phyloP scores from a whole-genome alignment of 1,284 basidiomycete genomes.

The Apiotrichum gamsii region DNA sequence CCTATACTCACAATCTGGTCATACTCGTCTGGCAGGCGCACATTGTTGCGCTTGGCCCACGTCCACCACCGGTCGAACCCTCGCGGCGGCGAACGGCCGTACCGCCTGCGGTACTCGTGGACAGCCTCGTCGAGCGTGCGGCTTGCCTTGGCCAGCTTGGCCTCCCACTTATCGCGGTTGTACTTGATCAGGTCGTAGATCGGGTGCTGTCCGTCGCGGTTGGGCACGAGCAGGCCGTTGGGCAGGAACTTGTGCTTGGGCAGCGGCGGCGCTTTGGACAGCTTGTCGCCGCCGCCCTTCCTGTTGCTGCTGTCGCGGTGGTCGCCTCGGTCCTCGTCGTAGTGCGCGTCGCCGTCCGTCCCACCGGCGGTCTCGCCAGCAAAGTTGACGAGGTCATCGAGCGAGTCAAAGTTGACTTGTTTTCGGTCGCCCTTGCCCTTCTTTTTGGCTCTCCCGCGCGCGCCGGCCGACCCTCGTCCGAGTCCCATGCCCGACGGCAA shows the following conservation, averaged over 20 bases:
- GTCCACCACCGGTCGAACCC: slow-evolving; percentile 44
- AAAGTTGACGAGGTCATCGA: too few species aligned
- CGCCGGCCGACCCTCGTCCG: too few species aligned
- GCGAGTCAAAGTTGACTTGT: too few species aligned
- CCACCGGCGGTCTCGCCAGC: too few species aligned
- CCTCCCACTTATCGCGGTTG: slow-evolving; percentile 43
- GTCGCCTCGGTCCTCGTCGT: too few species aligned
- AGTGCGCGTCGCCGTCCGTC: too few species aligned
- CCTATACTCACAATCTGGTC: slow-evolving; percentile 41
- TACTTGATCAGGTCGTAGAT: slow-evolving; percentile 45
- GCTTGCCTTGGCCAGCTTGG: slow-evolving; percentile 44
- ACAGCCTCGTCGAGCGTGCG: slow-evolving; percentile 46
- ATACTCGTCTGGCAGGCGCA: slow-evolving; percentile 44
- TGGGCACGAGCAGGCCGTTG: slow-evolving; percentile 37
- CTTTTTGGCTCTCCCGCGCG: too few species aligned
- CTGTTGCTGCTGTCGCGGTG: too few species aligned
- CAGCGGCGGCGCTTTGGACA: too few species aligned
- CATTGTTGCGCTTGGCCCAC: slow-evolving; percentile 31
- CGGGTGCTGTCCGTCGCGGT: slow-evolving; percentile 40
- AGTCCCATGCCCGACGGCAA: too few species aligned
- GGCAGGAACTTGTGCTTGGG: slow-evolving; percentile 27
- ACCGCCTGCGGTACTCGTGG: slow-evolving; percentile 46
- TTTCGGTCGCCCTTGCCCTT: too few species aligned
- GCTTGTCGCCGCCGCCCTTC: too few species aligned
- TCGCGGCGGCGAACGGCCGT: slow-evolving; percentile 42